Evolutionary conservation across 106 monocot genomes (phyloP).

Genomic region (Triglochin maritima): DNA sequence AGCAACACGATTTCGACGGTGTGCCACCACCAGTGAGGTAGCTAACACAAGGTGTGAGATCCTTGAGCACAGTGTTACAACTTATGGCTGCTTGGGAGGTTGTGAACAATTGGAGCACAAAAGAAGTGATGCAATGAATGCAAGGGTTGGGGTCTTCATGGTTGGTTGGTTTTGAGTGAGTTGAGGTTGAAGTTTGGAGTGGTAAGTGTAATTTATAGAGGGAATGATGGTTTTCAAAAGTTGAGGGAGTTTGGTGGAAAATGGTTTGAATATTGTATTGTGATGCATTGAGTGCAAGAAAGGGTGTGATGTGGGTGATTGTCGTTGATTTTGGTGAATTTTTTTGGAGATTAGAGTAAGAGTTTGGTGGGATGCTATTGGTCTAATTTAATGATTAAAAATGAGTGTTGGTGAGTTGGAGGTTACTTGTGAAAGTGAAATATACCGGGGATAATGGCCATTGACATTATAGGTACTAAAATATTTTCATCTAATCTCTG

Average conservation of each 20-base stretch:
- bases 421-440: too few species aligned
- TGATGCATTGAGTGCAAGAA: background rate
- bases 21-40: slow-evolving; percentile 5
- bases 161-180: background rate
- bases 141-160: slow-evolving; percentile 1
- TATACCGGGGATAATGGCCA: too few species aligned
- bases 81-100: background rate
- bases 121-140: background rate
- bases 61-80: slow-evolving; percentile 2
- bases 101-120: background rate
- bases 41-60: background rate
- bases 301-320: background rate
- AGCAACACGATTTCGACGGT: slow-evolving; percentile 2
- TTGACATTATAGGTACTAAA: too few species aligned
- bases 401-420: background rate
- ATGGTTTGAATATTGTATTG: background rate
- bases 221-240: background rate
- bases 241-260: too few species aligned
- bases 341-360: background rate
- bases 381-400: background rate
- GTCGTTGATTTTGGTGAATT: background rate
- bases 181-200: too few species aligned
- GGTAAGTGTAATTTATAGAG: too few species aligned
- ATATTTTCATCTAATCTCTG: too few species aligned
- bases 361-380: background rate